These are phyloP conservation scores for Paracorniculantispora psalliotae DNA, from an alignment of 2,329 filamentous ascomycete genomes.

Conservation along the genomic window DNA sequence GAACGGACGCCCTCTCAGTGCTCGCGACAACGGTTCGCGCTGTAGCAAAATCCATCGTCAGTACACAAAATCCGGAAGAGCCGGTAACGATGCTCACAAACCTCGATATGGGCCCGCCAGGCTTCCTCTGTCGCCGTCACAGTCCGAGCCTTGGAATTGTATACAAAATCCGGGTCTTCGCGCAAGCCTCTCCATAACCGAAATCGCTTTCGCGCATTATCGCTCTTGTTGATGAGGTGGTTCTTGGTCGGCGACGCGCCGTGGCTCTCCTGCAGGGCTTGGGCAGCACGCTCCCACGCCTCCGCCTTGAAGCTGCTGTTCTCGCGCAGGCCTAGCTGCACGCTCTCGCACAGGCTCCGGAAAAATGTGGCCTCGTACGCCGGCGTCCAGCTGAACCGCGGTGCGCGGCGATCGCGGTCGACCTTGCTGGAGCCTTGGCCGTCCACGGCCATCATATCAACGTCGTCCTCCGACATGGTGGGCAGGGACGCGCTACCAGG, in stretches of 20 bases:
- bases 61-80: conserved; percentile 7
- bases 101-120: conserved; percentile 54
- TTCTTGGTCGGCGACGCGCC: conserved; percentile 54
- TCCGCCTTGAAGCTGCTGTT: conserved; percentile 58
- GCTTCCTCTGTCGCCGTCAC: conserved; percentile 54
- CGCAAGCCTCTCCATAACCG: conserved; percentile 56
- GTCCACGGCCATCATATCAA: conserved; percentile 32
- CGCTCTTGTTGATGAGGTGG: conserved; percentile 59
- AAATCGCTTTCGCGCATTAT: conserved; percentile 59
- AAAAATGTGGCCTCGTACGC: conserved; percentile 58
- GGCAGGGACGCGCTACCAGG: neutral
- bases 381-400: conserved; percentile 56
- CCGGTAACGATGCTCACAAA: conserved; percentile 21
- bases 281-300: conserved; percentile 54
- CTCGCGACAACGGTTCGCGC: conserved; percentile 55
- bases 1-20: conserved; percentile 52
- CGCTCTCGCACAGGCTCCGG: conserved; percentile 54
- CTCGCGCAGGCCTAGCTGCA: conserved; percentile 50
- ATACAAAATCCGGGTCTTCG: conserved; percentile 53
- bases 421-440: conserved; percentile 28
- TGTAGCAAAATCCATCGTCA: conserved; percentile 23
- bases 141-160: conserved; percentile 45
- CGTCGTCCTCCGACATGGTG: conserved; percentile 36
- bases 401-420: conserved; percentile 38
- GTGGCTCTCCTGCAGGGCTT: conserved; percentile 50